These are phyloP conservation scores for Ustilago shanxiensis DNA, from an alignment of 1,284 basidiomycete genomes.

Conservation along the genomic window DNA sequence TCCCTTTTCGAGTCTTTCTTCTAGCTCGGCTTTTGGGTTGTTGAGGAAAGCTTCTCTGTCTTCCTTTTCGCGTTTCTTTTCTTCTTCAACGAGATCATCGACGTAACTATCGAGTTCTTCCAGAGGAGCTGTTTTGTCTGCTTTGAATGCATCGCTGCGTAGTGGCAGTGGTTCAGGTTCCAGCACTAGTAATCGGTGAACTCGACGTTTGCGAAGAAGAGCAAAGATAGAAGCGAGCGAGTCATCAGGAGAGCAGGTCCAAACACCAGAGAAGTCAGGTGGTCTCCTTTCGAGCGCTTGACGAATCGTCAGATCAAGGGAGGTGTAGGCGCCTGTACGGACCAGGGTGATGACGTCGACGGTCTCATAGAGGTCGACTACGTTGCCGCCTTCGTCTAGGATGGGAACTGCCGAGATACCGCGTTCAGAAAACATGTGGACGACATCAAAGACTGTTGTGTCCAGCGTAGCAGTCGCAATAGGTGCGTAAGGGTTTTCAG, in stretches of 20 bases:
- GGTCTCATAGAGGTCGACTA: conserved; percentile 97
- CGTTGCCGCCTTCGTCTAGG: conserved; percentile 89
- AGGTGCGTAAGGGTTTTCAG: conserved; percentile 79
- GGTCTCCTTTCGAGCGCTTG: conserved; percentile 88
- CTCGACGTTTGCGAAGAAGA: conserved; percentile 90
- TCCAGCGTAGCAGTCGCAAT: conserved; percentile 91
- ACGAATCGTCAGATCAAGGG: conserved; percentile 92
- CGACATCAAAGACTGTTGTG: conserved; percentile 96
- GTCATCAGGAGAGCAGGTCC: conserved; percentile 93
- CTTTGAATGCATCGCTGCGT: background rate
- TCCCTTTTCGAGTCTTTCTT: conserved; percentile 46
- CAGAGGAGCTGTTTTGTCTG: conserved; percentile 24
- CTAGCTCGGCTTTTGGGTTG: conserved; percentile 15
- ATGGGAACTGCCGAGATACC: conserved; percentile 98
- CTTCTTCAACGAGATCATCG: conserved; percentile 34
- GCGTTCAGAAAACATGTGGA: conserved; percentile 96
- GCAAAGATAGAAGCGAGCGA: conserved; percentile 92
- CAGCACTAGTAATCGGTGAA: conserved; percentile 79
- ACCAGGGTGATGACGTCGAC: conserved; percentile 91
- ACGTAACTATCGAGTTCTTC: conserved; percentile 44
- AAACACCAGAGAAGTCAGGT: conserved; percentile 94
- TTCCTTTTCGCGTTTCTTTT: conserved; percentile 14
- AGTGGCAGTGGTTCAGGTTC: conserved; percentile 43
- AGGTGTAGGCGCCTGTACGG: conserved; percentile 92
- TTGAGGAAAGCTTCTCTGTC: conserved; percentile 20